A percentile compares a stretch with the other conserved stretches of the same genome.
These are phyloP conservation scores for Triangularia verruculosa DNA, from an alignment of 2,329 filamentous ascomycete genomes.

Conservation along the genomic window DNA sequence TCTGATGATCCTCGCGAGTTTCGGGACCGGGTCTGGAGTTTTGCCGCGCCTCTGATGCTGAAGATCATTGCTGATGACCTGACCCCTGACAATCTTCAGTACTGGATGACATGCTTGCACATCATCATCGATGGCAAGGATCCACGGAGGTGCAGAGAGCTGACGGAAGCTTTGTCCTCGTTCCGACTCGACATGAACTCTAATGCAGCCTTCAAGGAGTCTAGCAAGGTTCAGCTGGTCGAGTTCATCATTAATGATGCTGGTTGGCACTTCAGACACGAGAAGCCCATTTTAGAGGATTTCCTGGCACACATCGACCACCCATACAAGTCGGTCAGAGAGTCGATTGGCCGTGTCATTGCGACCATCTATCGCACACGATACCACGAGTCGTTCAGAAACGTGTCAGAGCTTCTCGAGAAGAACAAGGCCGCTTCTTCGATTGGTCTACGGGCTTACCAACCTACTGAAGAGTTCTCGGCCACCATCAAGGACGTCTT, in stretches of 20 bases:
- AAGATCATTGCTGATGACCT: slow-evolving; percentile 85
- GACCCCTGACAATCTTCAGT: slow-evolving; percentile 89
- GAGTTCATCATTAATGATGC: slow-evolving; percentile 83
- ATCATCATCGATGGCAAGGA: slow-evolving; percentile 86
- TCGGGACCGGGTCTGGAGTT: slow-evolving; percentile 78
- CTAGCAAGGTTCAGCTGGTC: slow-evolving; percentile 87
- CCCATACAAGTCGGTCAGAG: slow-evolving; percentile 94
- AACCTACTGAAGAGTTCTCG: slow-evolving; percentile 70
- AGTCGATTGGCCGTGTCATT: slow-evolving; percentile 88
- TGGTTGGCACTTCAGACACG: slow-evolving; percentile 94
- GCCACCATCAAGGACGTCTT: slow-evolving; percentile 74
- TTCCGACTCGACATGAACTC: slow-evolving; percentile 93
- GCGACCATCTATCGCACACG: slow-evolving; percentile 85
- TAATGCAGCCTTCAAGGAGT: slow-evolving; percentile 98
- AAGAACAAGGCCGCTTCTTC: slow-evolving; percentile 77
- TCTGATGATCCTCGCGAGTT: slow-evolving; percentile 72
- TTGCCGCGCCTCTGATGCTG: slow-evolving; percentile 83
- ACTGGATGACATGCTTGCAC: slow-evolving; percentile 94
- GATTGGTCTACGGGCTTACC: slow-evolving; percentile 80
- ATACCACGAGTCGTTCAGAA: slow-evolving; percentile 90
- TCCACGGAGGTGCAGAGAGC: slow-evolving; percentile 79
- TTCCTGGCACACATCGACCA: slow-evolving; percentile 92
- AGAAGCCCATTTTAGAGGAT: slow-evolving; percentile 82
- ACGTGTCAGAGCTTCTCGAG: slow-evolving; percentile 71
- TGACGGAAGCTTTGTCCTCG: slow-evolving; percentile 75